Base-by-base conservation (phyloP, 495 filamentous ascomycete genomes). In the Lepraria neglecta region DNA sequence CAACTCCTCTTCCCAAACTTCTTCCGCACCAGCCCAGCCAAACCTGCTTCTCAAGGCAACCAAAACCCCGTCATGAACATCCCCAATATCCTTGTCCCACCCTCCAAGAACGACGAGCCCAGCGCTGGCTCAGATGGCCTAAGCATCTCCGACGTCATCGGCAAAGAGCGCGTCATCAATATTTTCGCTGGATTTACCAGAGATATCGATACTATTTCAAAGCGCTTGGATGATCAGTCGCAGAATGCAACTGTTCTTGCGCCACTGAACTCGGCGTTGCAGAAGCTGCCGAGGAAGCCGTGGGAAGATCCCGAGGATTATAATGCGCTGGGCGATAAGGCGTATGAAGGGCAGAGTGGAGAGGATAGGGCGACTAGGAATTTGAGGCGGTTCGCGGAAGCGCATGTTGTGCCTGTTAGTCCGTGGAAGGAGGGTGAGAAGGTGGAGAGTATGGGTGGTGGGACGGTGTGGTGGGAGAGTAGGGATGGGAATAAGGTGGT, bases 241-340 rank as follows among this genome's bases (percentile, higher is more conserved):
- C 71, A 80, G 58, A 96, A 96, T 69, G 87, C 91, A 12, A 98
- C 95, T 0, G 88, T 98, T 30, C 80, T 98, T 0, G 94, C 94
- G 2, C 95, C 94, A 1, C 72, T 86, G 6, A 97, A 98, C 72
- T 83, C 81, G 44, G 90, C 83, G 1, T 83, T 98, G 63, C 86
- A 86, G 65, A 80, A 73, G 2, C 78, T 97, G 44, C 90, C 91
- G 0, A 78, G 89, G 60, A 97, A 97, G 69, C 94, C 94, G 3
- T 98, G 94, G 94, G 92, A 98, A 67, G 85, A 95, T 64, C 84
- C 89, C 0, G 73, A 82, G 44, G 95, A 98, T 59, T 96, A 95
- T 70, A 75, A 74, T 4, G 75, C 75, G 7, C 76, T 90, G 19
- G 92, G 92, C 0, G 76, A 81, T n/a, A 71, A 86, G 38, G 91